Conservation (phyloP, 306 rosid genomes). For the Medicago arabica region DNA sequence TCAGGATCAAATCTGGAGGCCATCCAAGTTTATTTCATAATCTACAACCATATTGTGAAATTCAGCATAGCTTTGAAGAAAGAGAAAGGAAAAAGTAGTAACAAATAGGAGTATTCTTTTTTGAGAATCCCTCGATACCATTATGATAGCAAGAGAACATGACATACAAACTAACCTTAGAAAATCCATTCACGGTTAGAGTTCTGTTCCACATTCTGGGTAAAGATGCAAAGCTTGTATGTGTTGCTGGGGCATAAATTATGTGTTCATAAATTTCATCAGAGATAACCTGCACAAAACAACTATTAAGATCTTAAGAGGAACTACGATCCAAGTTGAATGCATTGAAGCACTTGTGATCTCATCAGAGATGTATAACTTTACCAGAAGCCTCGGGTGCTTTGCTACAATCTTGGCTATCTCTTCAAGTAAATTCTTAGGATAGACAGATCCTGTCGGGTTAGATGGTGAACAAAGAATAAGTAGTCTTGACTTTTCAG, state of each 20-base stretch:
- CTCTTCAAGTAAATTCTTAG: constrained; percentile 81
- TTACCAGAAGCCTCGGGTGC: constrained; percentile 97
- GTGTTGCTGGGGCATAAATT: constrained; percentile 90
- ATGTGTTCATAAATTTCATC: constrained; percentile 97
- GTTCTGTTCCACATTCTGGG: constrained; percentile 99
- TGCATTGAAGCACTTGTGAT: constrained; percentile 29
- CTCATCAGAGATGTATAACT: constrained; percentile 27
- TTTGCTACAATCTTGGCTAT: constrained; percentile 86
- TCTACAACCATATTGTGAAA: constrained; percentile 11
- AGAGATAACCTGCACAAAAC: constrained; percentile 70
- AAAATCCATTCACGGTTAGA: constrained; percentile 91
- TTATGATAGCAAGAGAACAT: constrained; percentile 13
- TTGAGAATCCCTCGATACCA: not conserved
- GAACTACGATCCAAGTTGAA: constrained; percentile 11
- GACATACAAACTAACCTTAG: constrained; percentile 63
- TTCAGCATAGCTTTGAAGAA: not conserved
- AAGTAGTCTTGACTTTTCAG: constrained; percentile 77
- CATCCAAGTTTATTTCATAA: not conserved
- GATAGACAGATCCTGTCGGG: constrained; percentile 96
- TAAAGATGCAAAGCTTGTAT: constrained; percentile 94
- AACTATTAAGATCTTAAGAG: constrained; percentile 34
- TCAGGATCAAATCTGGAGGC: constrained; percentile 38
- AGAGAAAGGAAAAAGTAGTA: no score
- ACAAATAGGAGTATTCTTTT: no score
- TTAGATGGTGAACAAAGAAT: constrained; percentile 96